Base-by-base conservation (phyloP, 1,284 basidiomycete genomes). In the Boletus sp. region DNA sequence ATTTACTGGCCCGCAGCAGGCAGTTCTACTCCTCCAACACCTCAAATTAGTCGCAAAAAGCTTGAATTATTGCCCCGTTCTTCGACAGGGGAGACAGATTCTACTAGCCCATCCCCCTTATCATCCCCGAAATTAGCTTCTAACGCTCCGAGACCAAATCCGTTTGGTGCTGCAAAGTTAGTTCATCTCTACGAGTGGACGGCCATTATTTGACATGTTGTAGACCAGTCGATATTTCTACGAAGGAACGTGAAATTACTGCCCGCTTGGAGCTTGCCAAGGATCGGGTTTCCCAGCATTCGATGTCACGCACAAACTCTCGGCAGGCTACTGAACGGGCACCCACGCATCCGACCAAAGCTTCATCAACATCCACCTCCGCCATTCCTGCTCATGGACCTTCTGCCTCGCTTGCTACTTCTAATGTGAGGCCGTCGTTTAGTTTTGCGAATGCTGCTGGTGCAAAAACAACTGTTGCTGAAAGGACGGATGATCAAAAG, bases 121-220 rank as follows among this genome's bases (percentile, higher is more conserved):
- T 81, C 87, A 1, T 86, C 88, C 5, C 82, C 88, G 5, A 88
- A 85, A 65, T 77, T 86, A 57, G 71, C 72, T 5, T 61, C 66
- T 22, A 66, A 76, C 14, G 69, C 74, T 32, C 53, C 68, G 37
- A 65, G 69, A 50, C 68, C 75, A 43, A 91, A 80, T 62, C 93
- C 94, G 2, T 98, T 98, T 65, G 95, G 95, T 48, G 76, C 79
- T 44, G 95, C 95, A 34, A 84, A 72, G 86, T 89, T 59, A 52
- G 78, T 64, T 22, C 29, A 44, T 36, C 43, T 46, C 14, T 48
- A 22, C 32, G 5, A 47, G 41, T 45, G 16, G 32, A 25, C 46
- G 41, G 27, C 42, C 36, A 35, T 37, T 16, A 17, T 49, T 50
- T 53, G 20, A 53, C 35, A 52, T 13, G 17, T 40, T 25, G 29